Percentiles rank a stretch among this genome's conserved stretches.
Evolutionary conservation across 2,329 filamentous ascomycete genomes (phyloP).

Genomic region (Fusarium torulosum): DNA sequence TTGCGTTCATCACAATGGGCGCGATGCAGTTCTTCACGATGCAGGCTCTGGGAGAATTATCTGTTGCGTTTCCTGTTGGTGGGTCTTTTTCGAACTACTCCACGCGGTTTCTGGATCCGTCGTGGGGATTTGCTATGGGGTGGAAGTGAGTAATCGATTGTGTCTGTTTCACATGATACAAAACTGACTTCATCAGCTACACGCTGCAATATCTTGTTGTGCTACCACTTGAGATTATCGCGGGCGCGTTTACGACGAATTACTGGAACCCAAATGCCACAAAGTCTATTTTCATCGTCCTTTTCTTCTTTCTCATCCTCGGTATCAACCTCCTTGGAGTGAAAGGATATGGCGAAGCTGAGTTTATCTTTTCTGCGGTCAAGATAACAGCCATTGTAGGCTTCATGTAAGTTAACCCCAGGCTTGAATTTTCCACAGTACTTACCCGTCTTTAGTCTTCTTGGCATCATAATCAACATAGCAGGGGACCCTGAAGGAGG

Average conservation of each 20-base stretch:
- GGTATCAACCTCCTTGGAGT: constrained; percentile 89
- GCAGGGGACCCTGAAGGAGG: constrained; percentile 78
- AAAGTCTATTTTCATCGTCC: constrained; percentile 80
- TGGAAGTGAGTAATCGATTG: constrained; percentile 74
- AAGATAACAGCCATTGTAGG: constrained; percentile 88
- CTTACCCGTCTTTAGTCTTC: constrained; percentile 66
- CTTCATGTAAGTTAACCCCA: constrained; percentile 75
- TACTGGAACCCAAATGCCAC: constrained; percentile 78
- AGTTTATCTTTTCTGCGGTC: constrained; percentile 87
- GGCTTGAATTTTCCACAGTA: background rate
- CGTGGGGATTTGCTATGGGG: constrained; percentile 95
- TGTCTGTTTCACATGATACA: background rate
- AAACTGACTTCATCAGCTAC: constrained; percentile 67
- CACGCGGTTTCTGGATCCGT: constrained; percentile 92
- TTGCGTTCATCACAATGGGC: constrained; percentile 82
- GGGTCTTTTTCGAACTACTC: constrained; percentile 94
- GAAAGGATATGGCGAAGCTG: constrained; percentile 87
- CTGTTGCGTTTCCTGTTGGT: constrained; percentile 88
- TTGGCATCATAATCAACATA: constrained; percentile 86
- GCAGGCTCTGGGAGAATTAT: constrained; percentile 90
- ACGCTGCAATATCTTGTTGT: constrained; percentile 88
- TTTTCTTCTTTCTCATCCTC: constrained; percentile 83
- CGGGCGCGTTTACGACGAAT: constrained; percentile 83
- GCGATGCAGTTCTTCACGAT: constrained; percentile 92
- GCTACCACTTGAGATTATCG: constrained; percentile 86